Percentiles rank a stretch among this genome's conserved stretches.
These are phyloP conservation scores for Aureobasidium uvarum DNA, from an alignment of 2,329 filamentous ascomycete species.

Conservation along the genomic window DNA sequence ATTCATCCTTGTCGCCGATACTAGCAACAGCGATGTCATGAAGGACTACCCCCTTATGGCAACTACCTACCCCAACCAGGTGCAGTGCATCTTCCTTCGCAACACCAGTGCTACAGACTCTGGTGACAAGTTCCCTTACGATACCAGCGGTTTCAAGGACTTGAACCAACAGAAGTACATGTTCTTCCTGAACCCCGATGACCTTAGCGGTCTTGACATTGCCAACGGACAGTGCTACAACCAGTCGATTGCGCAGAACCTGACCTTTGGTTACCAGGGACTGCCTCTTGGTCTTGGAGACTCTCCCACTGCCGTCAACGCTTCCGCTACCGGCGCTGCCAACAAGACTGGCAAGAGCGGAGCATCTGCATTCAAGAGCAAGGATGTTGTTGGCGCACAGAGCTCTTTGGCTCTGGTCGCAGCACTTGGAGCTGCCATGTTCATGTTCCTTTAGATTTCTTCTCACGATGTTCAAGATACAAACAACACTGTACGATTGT, in stretches of 20 bases:
- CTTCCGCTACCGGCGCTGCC: slow-evolving; percentile 28
- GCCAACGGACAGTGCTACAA: slow-evolving; percentile 68
- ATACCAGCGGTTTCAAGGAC: slow-evolving; percentile 68
- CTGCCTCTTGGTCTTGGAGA: slow-evolving; percentile 35
- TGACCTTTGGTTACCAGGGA: slow-evolving; percentile 66
- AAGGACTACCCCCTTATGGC: slow-evolving; percentile 55
- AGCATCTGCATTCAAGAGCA: slow-evolving; percentile 21
- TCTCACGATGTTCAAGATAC: slow-evolving; percentile 10
- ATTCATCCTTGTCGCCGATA: slow-evolving; percentile 74
- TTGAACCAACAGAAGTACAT: slow-evolving; percentile 67
- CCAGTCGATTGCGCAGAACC: slow-evolving; percentile 61
- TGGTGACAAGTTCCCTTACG: slow-evolving; percentile 69
- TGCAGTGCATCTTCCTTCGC: slow-evolving; percentile 73
- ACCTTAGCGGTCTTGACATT: slow-evolving; percentile 65
- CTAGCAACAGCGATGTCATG: slow-evolving; percentile 60
- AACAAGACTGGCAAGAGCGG: slow-evolving; percentile 27
- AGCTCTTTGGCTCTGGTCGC: slow-evolving; percentile 24
- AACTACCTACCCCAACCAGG: slow-evolving; percentile 65
- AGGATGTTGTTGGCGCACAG: slow-evolving; percentile 25
- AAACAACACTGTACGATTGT: slow-evolving; percentile 13
- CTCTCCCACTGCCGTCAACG: slow-evolving; percentile 25
- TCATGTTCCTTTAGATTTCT: slow-evolving; percentile 25
- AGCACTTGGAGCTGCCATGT: slow-evolving; percentile 22
- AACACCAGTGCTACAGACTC: slow-evolving; percentile 70
- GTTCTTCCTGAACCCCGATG: slow-evolving; percentile 74